A percentile compares a stretch with the other conserved stretches of the same genome.
Conservation (phyloP, 768 basidiomycete genomes). For the Hygrocybe punicea region DNA sequence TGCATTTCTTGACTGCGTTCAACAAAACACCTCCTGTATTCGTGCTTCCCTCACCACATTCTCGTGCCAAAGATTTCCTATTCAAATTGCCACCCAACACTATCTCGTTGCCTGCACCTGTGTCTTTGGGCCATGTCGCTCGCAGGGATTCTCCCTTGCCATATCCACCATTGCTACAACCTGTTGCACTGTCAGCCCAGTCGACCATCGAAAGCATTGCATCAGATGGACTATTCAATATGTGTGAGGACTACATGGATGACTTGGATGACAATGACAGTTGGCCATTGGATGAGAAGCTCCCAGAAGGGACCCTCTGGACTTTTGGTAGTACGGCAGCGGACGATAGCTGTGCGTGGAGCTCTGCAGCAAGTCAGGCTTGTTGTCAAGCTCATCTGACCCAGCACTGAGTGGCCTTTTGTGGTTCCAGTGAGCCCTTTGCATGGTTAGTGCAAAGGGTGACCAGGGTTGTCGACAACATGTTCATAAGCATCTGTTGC, state of each 20-base stretch:
- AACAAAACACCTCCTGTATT: slow-evolving; percentile 54
- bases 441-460: too few species aligned
- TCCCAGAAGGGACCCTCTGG: too few species aligned
- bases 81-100: slow-evolving; percentile 27
- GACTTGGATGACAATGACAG: too few species aligned
- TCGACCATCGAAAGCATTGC: slow-evolving; percentile 51
- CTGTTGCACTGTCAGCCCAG: slow-evolving; percentile 43
- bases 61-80: slow-evolving; percentile 26
- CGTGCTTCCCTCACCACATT: slow-evolving; percentile 39
- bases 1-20: too few species aligned
- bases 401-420: too few species aligned
- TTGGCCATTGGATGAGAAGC: too few species aligned
- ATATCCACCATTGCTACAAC: slow-evolving; percentile 22
- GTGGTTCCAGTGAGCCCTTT: too few species aligned
- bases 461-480: too few species aligned
- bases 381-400: too few species aligned
- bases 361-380: slow-evolving; percentile 59
- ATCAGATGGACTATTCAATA: slow-evolving; percentile 53
- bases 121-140: too few species aligned
- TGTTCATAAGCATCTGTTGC: too few species aligned
- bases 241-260: slow-evolving; percentile 55
- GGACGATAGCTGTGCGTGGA: slow-evolving; percentile 78
- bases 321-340: slow-evolving; percentile 52
- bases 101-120: too few species aligned
- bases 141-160: slow-evolving; percentile 33